phyloP scores from a whole-genome alignment of 352 stramenopile genomes.

The Blastocystis sp. region DNA sequence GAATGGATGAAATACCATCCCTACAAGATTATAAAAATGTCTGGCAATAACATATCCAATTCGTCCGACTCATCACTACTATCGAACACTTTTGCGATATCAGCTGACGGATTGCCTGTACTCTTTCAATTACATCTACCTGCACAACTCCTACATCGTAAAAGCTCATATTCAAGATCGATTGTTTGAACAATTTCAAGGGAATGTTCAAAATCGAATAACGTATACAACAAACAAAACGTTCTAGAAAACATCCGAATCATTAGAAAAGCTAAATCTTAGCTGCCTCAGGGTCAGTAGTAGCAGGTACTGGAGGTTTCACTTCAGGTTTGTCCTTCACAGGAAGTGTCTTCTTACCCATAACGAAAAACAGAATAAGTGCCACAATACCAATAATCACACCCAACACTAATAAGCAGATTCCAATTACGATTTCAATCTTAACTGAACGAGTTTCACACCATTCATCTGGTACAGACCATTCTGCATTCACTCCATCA shows the following conservation, averaged over 20 bases:
- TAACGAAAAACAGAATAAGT: background rate
- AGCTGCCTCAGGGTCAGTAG: no score
- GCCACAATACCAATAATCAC: constrained; percentile 2
- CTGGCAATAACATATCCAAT: constrained; percentile 23
- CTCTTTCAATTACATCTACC: background rate
- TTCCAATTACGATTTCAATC: background rate
- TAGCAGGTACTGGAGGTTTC: no score
- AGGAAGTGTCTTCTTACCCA: background rate
- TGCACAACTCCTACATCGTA: background rate
- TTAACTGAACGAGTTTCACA: background rate
- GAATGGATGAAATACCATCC: background rate
- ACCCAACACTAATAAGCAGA: background rate
- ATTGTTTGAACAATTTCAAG: no score
- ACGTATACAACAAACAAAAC: no score
- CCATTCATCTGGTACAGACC: background rate
- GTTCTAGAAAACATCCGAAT: no score
- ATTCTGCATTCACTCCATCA: background rate
- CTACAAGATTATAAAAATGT: background rate
- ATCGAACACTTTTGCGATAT: constrained; percentile 21
- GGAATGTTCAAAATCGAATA: no score
- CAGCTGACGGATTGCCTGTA: background rate
- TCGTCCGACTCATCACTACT: constrained; percentile 43
- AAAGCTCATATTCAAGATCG: background rate
- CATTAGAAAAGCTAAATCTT: no score
- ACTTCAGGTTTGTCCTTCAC: background rate